Evolutionary conservation across 495 filamentous ascomycete species (phyloP), one percentile per base, ranked within the genome.

Genomic region (Podospora tetraspora): DNA sequence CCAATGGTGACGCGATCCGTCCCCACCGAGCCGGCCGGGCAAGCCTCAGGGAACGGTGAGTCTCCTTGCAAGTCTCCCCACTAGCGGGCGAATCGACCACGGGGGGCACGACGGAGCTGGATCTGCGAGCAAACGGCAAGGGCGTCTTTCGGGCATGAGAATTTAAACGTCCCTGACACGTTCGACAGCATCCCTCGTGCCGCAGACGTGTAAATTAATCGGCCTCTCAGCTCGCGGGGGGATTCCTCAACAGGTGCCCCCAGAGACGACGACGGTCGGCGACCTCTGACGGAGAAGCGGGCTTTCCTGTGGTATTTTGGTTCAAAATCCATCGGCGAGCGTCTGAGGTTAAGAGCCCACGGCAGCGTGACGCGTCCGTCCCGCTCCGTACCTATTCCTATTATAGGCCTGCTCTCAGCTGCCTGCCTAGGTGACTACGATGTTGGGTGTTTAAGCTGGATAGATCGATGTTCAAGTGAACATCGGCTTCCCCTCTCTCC

Each of bases 1-100:
- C 76, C 73, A 79, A 78, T 78, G 73, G 75, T 74, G 80, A 79
- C 75, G 76, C 72, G 75, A 82, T 74, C 70, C 68, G 66, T 71
- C 63, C 57, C 64, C 22, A 68, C 64, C 68, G 63, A 69, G 61
- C 59, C 57, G 61, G 62, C 70, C 67, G 32, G 66, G 57, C 59
- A 43, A 22, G 43, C 65, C 43, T 52, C 43, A 19, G 65, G 57
- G 43, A 66, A 66, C 65, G 30, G 57, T 25, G 34, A 61, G 64
- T 30, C 58, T 66, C 19, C 64, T 56, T 29, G 29, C 27, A 56
- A 56, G 62, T 37, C 34, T 64, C 21, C 21, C 43, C 43, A 52
- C 43, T 52, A 7, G 43, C 43, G 43, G 43, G 61, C 25, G 61
- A 63, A 30, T 19, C 61, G 32, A 24, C 61, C 24, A 34, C 24